These are phyloP conservation scores for Penicillium samsonianum DNA, from an alignment of 495 filamentous ascomycete genomes.

Conservation along the genomic window DNA sequence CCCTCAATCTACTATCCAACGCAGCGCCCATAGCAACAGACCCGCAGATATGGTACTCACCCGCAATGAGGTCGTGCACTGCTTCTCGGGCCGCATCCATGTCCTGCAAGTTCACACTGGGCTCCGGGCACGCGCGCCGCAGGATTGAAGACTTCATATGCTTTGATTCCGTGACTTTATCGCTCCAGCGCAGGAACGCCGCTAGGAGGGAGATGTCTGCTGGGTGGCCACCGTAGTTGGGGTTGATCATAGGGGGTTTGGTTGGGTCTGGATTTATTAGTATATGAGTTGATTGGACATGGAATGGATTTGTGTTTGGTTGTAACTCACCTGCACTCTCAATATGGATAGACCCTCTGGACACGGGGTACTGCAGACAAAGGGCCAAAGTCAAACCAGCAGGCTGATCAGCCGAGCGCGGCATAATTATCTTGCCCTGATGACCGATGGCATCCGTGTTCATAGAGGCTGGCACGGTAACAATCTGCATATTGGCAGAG, in stretches of 20 bases:
- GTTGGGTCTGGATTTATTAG: conserved; percentile 21
- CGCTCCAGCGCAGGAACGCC: conserved; percentile 27
- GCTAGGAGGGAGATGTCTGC: conserved; percentile 43
- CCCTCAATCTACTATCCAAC: conserved; percentile 47
- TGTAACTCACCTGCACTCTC: conserved; percentile 25
- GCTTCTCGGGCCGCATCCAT: conserved; percentile 17
- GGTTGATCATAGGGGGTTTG: conserved; percentile 24
- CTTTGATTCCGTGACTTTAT: conserved; percentile 23
- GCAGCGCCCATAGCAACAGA: conserved; percentile 60
- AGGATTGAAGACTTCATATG: conserved; percentile 23
- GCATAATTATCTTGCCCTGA: conserved; percentile 19
- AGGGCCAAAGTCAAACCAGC: conserved; percentile 22
- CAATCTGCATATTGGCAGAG: conserved; percentile 31
- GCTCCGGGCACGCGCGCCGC: conserved; percentile 19
- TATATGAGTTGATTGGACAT: neutral
- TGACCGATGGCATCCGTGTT: conserved; percentile 21
- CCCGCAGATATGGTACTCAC: conserved; percentile 40
- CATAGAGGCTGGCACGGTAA: conserved; percentile 23
- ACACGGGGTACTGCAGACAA: conserved; percentile 41
- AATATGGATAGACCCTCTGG: conserved; percentile 60
- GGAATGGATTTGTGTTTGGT: neutral
- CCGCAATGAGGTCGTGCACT: conserved; percentile 19
- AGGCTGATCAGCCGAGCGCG: conserved; percentile 13
- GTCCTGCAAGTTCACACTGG: conserved; percentile 25
- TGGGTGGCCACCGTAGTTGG: conserved; percentile 35